Evolutionary conservation across 2,329 filamentous ascomycete genomes (phyloP).

Genomic region (Stagonosporopsis rhizophila): DNA sequence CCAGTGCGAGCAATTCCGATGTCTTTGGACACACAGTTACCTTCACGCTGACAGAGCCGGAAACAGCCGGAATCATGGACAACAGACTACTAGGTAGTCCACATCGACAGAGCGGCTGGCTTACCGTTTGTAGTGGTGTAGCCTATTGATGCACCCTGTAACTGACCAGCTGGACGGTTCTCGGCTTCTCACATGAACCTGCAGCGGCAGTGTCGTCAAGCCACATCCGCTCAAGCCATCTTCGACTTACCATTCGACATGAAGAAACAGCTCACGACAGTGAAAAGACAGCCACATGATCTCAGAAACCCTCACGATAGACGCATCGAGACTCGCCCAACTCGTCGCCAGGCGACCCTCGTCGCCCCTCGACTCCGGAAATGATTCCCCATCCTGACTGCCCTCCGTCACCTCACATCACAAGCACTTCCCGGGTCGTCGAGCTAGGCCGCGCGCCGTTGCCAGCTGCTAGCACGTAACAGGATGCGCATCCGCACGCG

Average conservation of each 20-base stretch:
- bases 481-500: slow-evolving; percentile 11
- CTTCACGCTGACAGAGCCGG: background rate
- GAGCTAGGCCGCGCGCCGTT: background rate
- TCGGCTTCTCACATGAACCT: background rate
- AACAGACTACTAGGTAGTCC: background rate
- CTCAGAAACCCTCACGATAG: background rate
- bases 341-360: background rate
- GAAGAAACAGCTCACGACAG: background rate
- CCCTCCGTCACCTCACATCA: background rate
- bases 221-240: background rate
- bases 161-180: background rate
- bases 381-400: background rate
- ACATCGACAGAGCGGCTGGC: background rate
- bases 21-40: background rate
- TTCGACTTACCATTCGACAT: background rate
- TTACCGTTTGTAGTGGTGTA: background rate
- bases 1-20: background rate
- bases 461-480: slow-evolving; percentile 9
- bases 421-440: background rate
- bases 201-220: background rate
- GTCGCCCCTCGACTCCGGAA: background rate
- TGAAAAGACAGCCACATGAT: background rate
- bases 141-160: background rate
- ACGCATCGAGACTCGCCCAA: slow-evolving; percentile 1
- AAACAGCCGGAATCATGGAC: background rate